Base-by-base conservation (phyloP, 1,284 basidiomycete genomes). In the Ustilago xerochloae region DNA sequence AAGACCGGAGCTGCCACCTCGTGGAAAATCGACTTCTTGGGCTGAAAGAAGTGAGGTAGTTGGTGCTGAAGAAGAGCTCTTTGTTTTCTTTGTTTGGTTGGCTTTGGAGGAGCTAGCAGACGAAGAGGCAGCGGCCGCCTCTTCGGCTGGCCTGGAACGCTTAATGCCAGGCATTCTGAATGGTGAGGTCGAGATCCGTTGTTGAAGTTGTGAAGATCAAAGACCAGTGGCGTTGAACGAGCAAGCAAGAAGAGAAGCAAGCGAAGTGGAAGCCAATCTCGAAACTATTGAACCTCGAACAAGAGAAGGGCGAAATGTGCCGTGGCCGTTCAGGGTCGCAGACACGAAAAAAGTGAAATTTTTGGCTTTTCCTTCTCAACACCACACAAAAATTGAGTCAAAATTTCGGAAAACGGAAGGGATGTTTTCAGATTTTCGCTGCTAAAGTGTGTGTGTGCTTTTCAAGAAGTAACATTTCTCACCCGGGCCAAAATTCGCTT, bases 11-110 rank as follows among this genome's bases (percentile, higher is more conserved):
- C 88, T 88, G n/a, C 88, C 88, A 18, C 96, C 97, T 80, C 97
- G 90, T 47, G 95, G 95, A 85, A 98, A 99, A 86, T 97, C 94
- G 64, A 94, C 89, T 52, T 75, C 69, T 28, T 79, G 76, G 6
- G 76, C 61, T 3, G 70, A 67, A 38, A 48, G 77, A 50, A 55
- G 75, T 58, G 60, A 77, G 22, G 59, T 72, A 24, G 69, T 57
- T 30, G 59, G 47, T 29, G 63, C 54, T 3, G 55, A 58, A 16
- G 52, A 15, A n/a, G 56, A 20, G 33, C 30, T 55, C 58, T 68
- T 73, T n/a, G 59, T 46, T 56, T 75, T 60, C 58, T 60, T 59
- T 46, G 55, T 47, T 4, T 33, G n/a, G 32, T 9, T 55, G 46
- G 45, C 32, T 46, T 63, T 63, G 38, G 69, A 72, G 56, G 63